Conservation (phyloP, 257 asterid genomes). For the Vinca minor region DNA sequence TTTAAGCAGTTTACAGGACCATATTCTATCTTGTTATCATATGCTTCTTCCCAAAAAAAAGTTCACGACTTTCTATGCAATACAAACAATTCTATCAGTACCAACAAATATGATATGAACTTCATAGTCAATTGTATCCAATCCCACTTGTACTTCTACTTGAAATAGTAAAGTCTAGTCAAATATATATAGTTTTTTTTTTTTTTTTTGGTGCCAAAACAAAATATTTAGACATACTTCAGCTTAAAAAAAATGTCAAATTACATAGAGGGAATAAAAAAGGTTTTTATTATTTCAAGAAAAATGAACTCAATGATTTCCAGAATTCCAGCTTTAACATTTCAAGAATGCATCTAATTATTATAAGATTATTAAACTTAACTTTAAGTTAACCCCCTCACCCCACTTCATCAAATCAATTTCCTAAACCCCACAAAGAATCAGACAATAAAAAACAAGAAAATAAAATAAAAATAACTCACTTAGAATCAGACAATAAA, state of each 20-base stretch:
- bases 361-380: neutral
- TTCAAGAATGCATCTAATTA: neutral
- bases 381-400: neutral
- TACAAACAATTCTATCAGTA: neutral
- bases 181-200: neutral
- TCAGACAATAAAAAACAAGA: neutral
- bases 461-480: conserved; percentile 12
- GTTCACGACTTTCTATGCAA: neutral
- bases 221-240: neutral
- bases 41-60: neutral
- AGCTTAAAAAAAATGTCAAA: neutral
- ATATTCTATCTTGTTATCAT: too few species aligned
- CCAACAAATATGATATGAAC: neutral
- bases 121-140: neutral
- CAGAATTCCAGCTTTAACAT: neutral
- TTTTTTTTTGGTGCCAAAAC: too few species aligned
- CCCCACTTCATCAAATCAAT: neutral
- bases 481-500: conserved; percentile 44
- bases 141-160: neutral
- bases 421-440: neutral
- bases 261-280: neutral
- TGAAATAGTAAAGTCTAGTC: neutral
- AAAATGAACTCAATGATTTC: neutral
- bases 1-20: neutral
- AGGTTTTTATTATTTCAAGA: too few species aligned